A percentile compares a stretch with the other conserved stretches of the same genome.
phyloP scores from a whole-genome alignment of 2,329 filamentous ascomycete genomes.

The Penicillium sp. region DNA sequence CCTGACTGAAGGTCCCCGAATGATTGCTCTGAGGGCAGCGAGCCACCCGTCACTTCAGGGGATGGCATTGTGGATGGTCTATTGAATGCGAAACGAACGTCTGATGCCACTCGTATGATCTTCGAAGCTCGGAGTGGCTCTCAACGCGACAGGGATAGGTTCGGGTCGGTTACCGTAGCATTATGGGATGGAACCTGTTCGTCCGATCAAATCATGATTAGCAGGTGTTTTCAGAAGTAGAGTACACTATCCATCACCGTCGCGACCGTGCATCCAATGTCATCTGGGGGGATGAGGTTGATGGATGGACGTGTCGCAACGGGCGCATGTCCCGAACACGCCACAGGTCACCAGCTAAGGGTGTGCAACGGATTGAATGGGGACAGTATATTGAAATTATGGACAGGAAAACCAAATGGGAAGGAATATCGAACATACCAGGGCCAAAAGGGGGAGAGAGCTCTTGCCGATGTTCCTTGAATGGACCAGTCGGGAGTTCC shows the following conservation, averaged over 20 bases:
- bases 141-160: conserved; percentile 28
- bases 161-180: conserved; percentile 31
- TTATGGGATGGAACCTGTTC: conserved; percentile 27
- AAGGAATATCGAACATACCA: conserved; percentile 20
- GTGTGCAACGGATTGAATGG: conserved; percentile 4
- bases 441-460: conserved; percentile 19
- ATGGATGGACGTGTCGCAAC: conserved; percentile 24
- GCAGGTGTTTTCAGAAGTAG: not conserved
- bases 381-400: conserved; percentile 1
- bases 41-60: conserved; percentile 30
- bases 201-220: conserved; percentile 7
- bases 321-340: conserved; percentile 12
- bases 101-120: conserved; percentile 24
- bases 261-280: conserved; percentile 16
- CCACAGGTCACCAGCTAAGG: not conserved
- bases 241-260: not conserved
- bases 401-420: conserved; percentile 4
- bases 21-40: conserved; percentile 26
- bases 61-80: conserved; percentile 35
- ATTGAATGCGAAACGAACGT: conserved; percentile 11
- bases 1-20: conserved; percentile 26
- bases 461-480: conserved; percentile 7
- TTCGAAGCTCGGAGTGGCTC: conserved; percentile 22
- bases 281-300: conserved; percentile 5
- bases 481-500: conserved; percentile 9